Base-by-base conservation (phyloP, 2,329 filamentous ascomycete species). In the Talaromyces albobiverticillius region DNA sequence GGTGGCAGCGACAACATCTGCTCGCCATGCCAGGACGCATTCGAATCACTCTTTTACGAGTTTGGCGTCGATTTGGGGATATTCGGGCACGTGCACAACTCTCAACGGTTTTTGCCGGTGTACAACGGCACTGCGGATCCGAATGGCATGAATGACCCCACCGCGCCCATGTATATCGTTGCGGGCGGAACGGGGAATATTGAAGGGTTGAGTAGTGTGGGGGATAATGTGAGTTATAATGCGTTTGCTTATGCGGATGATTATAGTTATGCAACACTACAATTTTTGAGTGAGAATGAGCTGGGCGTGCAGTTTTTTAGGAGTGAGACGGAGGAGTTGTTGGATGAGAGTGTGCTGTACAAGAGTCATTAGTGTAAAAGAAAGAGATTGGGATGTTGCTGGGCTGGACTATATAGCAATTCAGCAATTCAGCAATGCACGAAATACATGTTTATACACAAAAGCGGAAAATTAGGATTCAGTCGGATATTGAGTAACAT, bases 71-170 rank as follows among this genome's bases (percentile, higher is more conserved):
- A 84, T 58, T 64, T 83, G 4, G 80, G 67, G 23, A 69, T 84
- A 6, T 81, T 82, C 58, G 82, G 81, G 2, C 81, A 84, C 61
- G 78, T 82, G 13, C 81, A 84, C 66, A 82, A 82, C 66, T 77
- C 78, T 23, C 80, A 84, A 67, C 76, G 82, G 1, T 80, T 82
- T 59, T 57, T 71, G 22, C 53, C 53, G 13, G 48, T 55, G 5
- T 55, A 55, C 25, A 55, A 55, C 7, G 38, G 38, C 6, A 62
- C 78, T 69, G 63, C 63, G 0, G 68, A 82, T 62, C 7, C 79
- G 58, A 57, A 78, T 54, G 59, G 64, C 1, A 71, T 80, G 60
- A 68, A 77, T 10, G 59, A 79, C 25, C 84, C 84, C 0, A 79
- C 80, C 60, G 75, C 66, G 6, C 80, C 81, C 0, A 76, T 81